Base-by-base conservation (phyloP, 768 basidiomycete species). In the Hericium erinaceus region DNA sequence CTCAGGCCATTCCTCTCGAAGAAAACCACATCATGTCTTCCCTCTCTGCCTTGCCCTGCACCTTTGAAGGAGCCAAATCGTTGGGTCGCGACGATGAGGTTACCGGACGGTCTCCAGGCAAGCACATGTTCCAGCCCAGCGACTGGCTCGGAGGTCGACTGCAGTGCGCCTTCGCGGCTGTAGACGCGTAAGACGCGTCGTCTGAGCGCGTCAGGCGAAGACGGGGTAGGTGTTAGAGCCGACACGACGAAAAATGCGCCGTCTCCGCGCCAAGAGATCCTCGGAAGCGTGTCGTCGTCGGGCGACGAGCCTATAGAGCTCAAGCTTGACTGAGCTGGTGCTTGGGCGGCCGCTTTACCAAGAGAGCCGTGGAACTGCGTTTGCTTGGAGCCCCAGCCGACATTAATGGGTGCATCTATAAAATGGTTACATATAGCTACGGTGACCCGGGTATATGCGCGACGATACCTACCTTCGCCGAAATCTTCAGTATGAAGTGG, bases 311-410 rank as follows among this genome's bases (percentile, higher is more conserved):
- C 78, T 18, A 80, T 73, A 37, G 71, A 66, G 39, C 72, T 64
- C 15, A 71, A 63, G 12, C 68, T 60, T 5, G 78, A 72, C 1
- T 55, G 20, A 26, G 60, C 61, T 11, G 70, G 62, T 26, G 79
- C 76, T 60, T 82, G 80, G 0, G 92, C 90, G 22, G 89, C 88
- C 2, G 80, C 73, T 69, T 98, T 98, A 16, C 97, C 95, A 4
- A 92, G 75, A 0, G 94, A 95, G 10, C 97, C 97, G 64, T 98
- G 94, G 68, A 99, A 99, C 66, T 99, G 97, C 0, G 97, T 98
- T 68, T 89, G 80, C 66, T 95, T 95, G 2, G 90, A 89, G 41
- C 97, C 97, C 97, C 97, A 99, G 15, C 97, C 97, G 58, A 98
- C 92, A 64, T 95, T 92, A 65, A 98, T 92, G 2, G 90, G 91